Percentiles rank a stretch among this genome's conserved stretches.
These are phyloP conservation scores for Colletotrichum spinosum DNA, from an alignment of 2,329 filamentous ascomycete species.

Conservation along the genomic window DNA sequence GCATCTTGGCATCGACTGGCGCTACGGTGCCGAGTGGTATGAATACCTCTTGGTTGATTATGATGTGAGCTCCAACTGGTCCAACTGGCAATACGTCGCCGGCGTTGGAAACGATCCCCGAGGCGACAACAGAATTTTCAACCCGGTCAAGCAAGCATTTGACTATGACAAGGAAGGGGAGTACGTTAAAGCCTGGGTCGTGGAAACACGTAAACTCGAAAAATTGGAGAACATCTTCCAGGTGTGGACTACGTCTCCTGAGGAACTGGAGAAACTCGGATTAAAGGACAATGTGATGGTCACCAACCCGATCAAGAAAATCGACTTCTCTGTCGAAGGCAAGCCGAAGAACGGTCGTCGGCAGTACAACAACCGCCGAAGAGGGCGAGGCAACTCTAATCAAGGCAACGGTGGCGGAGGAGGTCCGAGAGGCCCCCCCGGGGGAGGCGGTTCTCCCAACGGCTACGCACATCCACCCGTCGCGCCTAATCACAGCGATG, in stretches of 20 bases:
- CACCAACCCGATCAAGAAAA: conserved; percentile 73
- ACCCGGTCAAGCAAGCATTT: conserved; percentile 83
- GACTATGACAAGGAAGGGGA: conserved; percentile 79
- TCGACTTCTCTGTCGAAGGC: conserved; percentile 70
- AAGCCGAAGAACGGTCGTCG: conserved; percentile 54
- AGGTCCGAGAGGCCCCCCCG: conserved; percentile 13
- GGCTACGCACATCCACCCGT: background rate
- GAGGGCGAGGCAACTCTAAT: conserved; percentile 38
- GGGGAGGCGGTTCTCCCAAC: background rate
- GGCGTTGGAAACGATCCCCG: conserved; percentile 85
- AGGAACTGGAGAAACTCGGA: conserved; percentile 67
- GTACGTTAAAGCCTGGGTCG: conserved; percentile 80
- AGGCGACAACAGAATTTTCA: conserved; percentile 79
- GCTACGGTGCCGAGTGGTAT: conserved; percentile 85
- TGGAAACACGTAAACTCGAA: conserved; percentile 70
- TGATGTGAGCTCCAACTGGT: conserved; percentile 82
- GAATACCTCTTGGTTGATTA: conserved; percentile 81
- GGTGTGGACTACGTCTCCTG: conserved; percentile 71
- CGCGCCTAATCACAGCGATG: background rate
- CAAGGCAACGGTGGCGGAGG: conserved; percentile 6
- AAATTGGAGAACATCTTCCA: conserved; percentile 74
- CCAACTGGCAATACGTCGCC: conserved; percentile 85
- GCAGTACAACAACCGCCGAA: conserved; percentile 45
- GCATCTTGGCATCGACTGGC: conserved; percentile 82
- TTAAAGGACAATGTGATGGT: conserved; percentile 73